A percentile compares a stretch with the other conserved stretches of the same genome.
Conservation (phyloP, 495 filamentous ascomycete genomes). For the Penicillium canescens region DNA sequence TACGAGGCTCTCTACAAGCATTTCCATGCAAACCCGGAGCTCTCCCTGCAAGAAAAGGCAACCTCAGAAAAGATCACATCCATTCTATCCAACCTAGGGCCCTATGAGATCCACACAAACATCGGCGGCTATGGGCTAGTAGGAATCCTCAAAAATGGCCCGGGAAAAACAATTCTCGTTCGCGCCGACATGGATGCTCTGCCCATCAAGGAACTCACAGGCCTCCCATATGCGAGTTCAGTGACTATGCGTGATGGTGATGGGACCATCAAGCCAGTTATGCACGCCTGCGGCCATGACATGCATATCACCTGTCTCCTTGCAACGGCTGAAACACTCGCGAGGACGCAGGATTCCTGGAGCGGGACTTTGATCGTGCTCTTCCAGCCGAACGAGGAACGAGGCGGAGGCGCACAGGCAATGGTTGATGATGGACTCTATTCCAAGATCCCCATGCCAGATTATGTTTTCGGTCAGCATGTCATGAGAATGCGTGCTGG, state of each 20-base stretch:
- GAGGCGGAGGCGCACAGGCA: constrained; percentile 49
- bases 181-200: constrained; percentile 57
- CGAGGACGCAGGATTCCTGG: constrained; percentile 35
- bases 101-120: constrained; percentile 41
- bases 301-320: constrained; percentile 58
- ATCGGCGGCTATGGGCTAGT: constrained; percentile 53
- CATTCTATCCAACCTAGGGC: constrained; percentile 29
- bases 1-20: constrained; percentile 58
- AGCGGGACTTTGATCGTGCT: constrained; percentile 52
- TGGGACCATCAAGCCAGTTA: constrained; percentile 47
- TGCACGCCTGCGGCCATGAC: constrained; percentile 60
- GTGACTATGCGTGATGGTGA: constrained; percentile 43
- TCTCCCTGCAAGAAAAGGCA: constrained; percentile 52
- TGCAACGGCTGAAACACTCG: constrained; percentile 46
- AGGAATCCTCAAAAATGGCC: constrained; percentile 47
- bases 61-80: constrained; percentile 45
- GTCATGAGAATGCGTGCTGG: constrained; percentile 51
- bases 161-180: constrained; percentile 49
- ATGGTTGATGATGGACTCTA: constrained; percentile 58
- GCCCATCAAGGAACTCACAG: constrained; percentile 52
- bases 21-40: constrained; percentile 58
- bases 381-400: constrained; percentile 57
- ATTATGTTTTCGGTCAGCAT: constrained; percentile 53
- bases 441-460: constrained; percentile 46
- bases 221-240: constrained; percentile 48